Conservation (phyloP, 2,329 filamentous ascomycete genomes). For the Diaporthe citriasiana region DNA sequence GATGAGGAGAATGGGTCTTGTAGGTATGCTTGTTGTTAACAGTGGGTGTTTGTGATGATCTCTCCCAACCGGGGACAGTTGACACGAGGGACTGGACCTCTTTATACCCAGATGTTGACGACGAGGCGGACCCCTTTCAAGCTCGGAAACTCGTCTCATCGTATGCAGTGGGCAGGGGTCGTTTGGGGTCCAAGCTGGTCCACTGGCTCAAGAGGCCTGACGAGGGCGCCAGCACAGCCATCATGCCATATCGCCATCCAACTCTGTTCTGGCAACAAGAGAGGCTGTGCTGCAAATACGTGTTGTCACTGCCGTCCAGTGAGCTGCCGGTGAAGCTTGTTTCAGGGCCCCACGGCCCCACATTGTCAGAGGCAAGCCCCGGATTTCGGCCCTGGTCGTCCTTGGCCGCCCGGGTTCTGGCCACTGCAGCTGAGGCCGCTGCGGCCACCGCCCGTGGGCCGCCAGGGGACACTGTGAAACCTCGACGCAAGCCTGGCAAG, state of each 20-base stretch:
- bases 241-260: constrained; percentile 30
- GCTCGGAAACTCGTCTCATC: constrained; percentile 21
- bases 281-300: constrained; percentile 36
- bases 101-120: constrained; percentile 15
- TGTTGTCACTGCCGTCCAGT: constrained; percentile 36
- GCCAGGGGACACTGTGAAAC: constrained; percentile 22
- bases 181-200: constrained; percentile 1
- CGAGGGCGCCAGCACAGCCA: constrained; percentile 28
- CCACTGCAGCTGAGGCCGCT: constrained; percentile 21
- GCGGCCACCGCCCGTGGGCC: constrained; percentile 20
- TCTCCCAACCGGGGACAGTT: background rate
- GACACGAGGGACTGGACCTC: background rate
- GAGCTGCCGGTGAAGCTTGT: constrained; percentile 23
- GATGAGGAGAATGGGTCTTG: no score
- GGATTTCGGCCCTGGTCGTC: constrained; percentile 11
- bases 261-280: constrained; percentile 3
- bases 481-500: background rate
- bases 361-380: background rate
- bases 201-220: constrained; percentile 11
- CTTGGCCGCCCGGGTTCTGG: constrained; percentile 5
- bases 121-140: background rate
- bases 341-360: constrained; percentile 30
- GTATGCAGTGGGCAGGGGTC: constrained; percentile 5
- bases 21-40: no score
- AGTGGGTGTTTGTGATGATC: background rate